A percentile compares a stretch with the other conserved stretches of the same genome.
phyloP scores from a whole-genome alignment of 75 land plant genomes.

The Azolla pinnata region DNA sequence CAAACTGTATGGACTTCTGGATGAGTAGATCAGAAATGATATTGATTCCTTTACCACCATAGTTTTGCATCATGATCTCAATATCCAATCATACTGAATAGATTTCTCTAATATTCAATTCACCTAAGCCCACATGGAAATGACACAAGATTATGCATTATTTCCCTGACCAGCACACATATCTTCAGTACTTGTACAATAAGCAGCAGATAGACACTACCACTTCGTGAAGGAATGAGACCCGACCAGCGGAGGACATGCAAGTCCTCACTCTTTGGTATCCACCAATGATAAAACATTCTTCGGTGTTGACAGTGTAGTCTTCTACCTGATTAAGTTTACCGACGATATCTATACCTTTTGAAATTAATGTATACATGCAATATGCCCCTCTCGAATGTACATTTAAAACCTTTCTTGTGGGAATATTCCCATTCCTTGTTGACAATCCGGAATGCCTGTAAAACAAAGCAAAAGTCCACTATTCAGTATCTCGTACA shows the following conservation, averaged over 20 bases:
- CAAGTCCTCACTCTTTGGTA: not conserved
- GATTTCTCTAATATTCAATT: too few relatives aligned
- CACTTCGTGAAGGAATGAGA: not conserved
- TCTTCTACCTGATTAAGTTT: not conserved
- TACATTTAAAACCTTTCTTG: slow-evolving; percentile 97
- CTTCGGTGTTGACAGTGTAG: not conserved
- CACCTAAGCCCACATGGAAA: too few relatives aligned
- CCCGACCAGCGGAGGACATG: not conserved
- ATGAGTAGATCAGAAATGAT: too few relatives aligned
- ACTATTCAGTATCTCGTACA: too few relatives aligned
- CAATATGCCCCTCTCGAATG: slow-evolving; percentile 92
- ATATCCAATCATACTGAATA: too few relatives aligned
- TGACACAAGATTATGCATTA: too few relatives aligned
- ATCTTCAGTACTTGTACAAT: too few relatives aligned
- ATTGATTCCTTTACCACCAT: too few relatives aligned
- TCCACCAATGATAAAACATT: not conserved
- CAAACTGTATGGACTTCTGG: too few relatives aligned
- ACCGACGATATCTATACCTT: slow-evolving; percentile 83
- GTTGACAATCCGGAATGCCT: slow-evolving; percentile 94
- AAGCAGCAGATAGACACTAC: too few relatives aligned
- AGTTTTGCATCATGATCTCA: too few relatives aligned
- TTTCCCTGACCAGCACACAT: too few relatives aligned
- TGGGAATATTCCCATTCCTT: slow-evolving; percentile 99
- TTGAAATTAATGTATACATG: slow-evolving; percentile 97
- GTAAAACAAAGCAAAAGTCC: slow-evolving; percentile 9